Evolutionary conservation across 352 stramenopile genomes (phyloP).

Genomic region (Phytophthora litchii): DNA sequence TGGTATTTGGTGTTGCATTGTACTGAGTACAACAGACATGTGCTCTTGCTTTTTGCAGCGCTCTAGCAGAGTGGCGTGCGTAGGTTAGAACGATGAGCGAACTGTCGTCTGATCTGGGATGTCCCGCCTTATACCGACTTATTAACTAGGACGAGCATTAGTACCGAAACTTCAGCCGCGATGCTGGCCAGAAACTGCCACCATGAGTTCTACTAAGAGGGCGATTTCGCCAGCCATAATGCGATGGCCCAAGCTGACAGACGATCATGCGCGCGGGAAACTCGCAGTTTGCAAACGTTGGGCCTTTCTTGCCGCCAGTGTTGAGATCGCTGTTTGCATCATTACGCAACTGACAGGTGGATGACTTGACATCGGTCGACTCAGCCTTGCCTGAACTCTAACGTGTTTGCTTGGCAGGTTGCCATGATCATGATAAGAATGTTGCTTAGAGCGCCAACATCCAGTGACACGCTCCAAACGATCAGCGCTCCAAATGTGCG

Average conservation of each 20-base stretch:
- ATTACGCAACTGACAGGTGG: slow-evolving; percentile 16
- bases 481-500: slow-evolving; percentile 13
- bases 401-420: not conserved
- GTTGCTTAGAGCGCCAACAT: slow-evolving; percentile 7
- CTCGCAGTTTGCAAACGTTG: slow-evolving; percentile 1
- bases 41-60: not conserved
- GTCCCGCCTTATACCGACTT: slow-evolving; percentile 7
- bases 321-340: slow-evolving; percentile 6
- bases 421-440: not conserved
- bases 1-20: not conserved
- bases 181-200: slow-evolving; percentile 10
- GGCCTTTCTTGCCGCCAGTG: slow-evolving; percentile 13
- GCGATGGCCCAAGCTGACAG: slow-evolving; percentile 5
- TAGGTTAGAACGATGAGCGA: slow-evolving; percentile 15
- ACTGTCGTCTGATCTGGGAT: slow-evolving; percentile 4
- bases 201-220: slow-evolving; percentile 9
- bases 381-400: not conserved
- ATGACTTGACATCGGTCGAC: slow-evolving; percentile 10
- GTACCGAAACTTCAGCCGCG: slow-evolving; percentile 5
- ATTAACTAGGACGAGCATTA: not conserved
- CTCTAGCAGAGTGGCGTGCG: slow-evolving; percentile 6
- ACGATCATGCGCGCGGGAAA: slow-evolving; percentile 5
- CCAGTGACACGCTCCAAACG: slow-evolving; percentile 13
- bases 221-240: slow-evolving; percentile 10
- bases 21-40: not conserved